phyloP scores from a whole-genome alignment of 2,329 filamentous ascomycete genomes.

The Diaporthe sp. region DNA sequence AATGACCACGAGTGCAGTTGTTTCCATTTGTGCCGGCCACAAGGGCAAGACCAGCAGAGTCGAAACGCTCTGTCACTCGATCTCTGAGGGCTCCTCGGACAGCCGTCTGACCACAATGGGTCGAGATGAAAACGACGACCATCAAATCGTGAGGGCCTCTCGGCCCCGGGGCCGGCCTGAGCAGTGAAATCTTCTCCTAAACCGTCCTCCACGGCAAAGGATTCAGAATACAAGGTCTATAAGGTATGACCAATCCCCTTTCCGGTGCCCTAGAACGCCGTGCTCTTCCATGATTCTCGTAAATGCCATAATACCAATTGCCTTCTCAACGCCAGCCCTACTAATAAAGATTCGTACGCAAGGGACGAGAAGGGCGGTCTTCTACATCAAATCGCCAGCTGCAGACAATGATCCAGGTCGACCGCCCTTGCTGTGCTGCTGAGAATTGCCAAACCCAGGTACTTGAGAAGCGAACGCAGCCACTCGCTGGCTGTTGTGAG shows the following conservation, averaged over 20 bases:
- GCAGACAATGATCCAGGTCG: slow-evolving; percentile 25
- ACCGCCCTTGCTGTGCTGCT: slow-evolving; percentile 30
- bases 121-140: not conserved
- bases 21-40: not conserved
- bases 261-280: slow-evolving; percentile 25
- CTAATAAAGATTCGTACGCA: not conserved
- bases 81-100: not conserved
- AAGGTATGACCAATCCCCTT: slow-evolving; percentile 24
- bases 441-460: slow-evolving; percentile 38
- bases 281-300: slow-evolving; percentile 29
- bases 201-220: not conserved
- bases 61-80: not conserved
- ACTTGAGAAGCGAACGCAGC: slow-evolving; percentile 19
- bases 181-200: not conserved
- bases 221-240: slow-evolving; percentile 29
- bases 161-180: not conserved
- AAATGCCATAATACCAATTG: slow-evolving; percentile 29
- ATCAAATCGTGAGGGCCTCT: not conserved
- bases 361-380: not conserved
- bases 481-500: slow-evolving; percentile 36
- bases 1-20: not conserved
- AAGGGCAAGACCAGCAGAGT: not conserved
- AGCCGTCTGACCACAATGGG: not conserved
- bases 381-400: slow-evolving; percentile 33
- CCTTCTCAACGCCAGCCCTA: slow-evolving; percentile 35